Conservation (phyloP, 1,139 yeast genomes). For the Protomyces inundatus region DNA sequence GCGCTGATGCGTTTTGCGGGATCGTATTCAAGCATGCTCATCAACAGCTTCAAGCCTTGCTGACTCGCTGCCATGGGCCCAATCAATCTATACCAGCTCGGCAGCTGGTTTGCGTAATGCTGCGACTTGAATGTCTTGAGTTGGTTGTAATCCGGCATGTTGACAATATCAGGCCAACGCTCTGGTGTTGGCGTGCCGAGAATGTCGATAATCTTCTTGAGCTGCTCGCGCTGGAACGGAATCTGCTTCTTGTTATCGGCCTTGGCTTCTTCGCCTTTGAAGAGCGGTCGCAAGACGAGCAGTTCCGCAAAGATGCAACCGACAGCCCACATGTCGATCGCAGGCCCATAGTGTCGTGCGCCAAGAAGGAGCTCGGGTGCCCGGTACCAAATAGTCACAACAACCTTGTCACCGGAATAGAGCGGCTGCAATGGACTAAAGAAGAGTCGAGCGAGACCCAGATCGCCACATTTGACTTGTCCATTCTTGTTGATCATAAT, state of each 20-base stretch:
- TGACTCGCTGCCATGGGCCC: constrained; percentile 59
- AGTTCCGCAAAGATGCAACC: constrained; percentile 95
- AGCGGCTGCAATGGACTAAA: constrained; percentile 83
- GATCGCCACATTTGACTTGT: constrained; percentile 81
- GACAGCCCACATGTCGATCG: constrained; percentile 89
- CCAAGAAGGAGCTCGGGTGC: constrained; percentile 92
- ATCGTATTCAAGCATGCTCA: constrained; percentile 67
- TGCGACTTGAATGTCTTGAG: constrained; percentile 53
- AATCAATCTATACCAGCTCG: constrained; percentile 77
- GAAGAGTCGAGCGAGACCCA: constrained; percentile 88
- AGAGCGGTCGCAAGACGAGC: constrained; percentile 80
- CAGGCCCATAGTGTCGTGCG: constrained; percentile 89
- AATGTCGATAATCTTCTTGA: constrained; percentile 82
- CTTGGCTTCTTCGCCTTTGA: constrained; percentile 96
- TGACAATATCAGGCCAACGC: constrained; percentile 69
- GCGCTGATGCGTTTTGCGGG: constrained; percentile 77
- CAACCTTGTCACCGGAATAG: constrained; percentile 93
- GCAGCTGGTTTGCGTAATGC: constrained; percentile 59
- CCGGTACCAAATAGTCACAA: constrained; percentile 96
- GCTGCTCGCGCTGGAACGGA: constrained; percentile 89
- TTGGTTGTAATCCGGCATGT: constrained; percentile 78
- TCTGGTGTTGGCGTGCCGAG: constrained; percentile 72
- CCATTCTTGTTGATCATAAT: constrained; percentile 92
- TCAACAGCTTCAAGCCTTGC: constrained; percentile 67
- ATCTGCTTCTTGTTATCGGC: constrained; percentile 87